A percentile compares a stretch with the other conserved stretches of the same genome.
Evolutionary conservation across 106 monocot genomes (phyloP).

Genomic region (Dendrobium officinale): DNA sequence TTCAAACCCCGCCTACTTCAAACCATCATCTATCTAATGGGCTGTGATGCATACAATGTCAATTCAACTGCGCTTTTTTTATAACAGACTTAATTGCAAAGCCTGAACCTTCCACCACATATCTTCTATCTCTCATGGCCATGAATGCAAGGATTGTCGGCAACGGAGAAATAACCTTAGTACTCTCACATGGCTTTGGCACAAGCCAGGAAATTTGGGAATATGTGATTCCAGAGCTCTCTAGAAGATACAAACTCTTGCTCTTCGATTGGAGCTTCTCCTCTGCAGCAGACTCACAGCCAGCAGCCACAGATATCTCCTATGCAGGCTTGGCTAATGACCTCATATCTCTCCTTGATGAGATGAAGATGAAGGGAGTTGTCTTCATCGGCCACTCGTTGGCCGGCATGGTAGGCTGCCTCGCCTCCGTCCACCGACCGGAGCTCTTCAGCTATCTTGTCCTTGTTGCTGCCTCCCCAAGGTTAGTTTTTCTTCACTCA

Average conservation of each 20-base stretch:
- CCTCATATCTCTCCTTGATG: conserved; percentile 30
- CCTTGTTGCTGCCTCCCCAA: conserved; percentile 50
- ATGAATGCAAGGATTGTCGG: conserved; percentile 41
- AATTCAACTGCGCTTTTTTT: too few species aligned
- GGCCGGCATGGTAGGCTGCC: conserved; percentile 59
- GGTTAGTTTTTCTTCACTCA: conserved; percentile 8
- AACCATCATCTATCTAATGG: too few species aligned
- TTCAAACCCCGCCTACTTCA: too few species aligned
- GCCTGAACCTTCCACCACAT: too few species aligned
- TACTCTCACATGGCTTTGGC: conserved; percentile 56
- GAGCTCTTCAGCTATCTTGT: conserved; percentile 48
- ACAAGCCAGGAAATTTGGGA: conserved; percentile 50
- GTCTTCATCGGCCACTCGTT: conserved; percentile 56
- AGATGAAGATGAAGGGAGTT: conserved; percentile 15
- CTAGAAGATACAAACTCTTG: conserved; percentile 17
- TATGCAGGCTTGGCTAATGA: conserved; percentile 34
- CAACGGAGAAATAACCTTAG: conserved; percentile 28
- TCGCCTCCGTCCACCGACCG: conserved; percentile 40
- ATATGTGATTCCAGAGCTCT: conserved; percentile 22
- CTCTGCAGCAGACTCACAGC: background rate
- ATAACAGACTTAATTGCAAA: too few species aligned
- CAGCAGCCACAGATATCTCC: background rate
- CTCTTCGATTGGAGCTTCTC: conserved; percentile 59
- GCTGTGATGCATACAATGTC: too few species aligned
- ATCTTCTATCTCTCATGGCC: background rate